phyloP scores from a whole-genome alignment of 106 monocot species.

The Dendrobium chrysotoxum region DNA sequence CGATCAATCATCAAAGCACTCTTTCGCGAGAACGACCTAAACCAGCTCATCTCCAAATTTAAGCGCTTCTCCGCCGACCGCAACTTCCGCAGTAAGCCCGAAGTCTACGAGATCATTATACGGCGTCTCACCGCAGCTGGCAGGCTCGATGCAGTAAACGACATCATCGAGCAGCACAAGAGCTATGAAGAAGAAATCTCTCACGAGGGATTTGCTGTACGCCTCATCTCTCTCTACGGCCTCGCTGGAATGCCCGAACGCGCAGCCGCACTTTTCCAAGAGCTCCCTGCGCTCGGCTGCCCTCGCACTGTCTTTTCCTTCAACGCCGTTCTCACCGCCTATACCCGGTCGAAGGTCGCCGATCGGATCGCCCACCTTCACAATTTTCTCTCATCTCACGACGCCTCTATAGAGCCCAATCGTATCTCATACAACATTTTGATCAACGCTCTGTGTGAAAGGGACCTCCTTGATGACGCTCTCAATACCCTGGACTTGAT shows the following conservation, averaged over 20 bases:
- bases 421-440: slow-evolving; percentile 31
- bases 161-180: slow-evolving; percentile 26
- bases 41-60: slow-evolving; percentile 24
- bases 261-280: slow-evolving; percentile 35
- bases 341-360: slow-evolving; percentile 2
- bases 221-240: slow-evolving; percentile 54
- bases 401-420: slow-evolving; percentile 22
- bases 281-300: slow-evolving; percentile 22
- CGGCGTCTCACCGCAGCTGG: slow-evolving; percentile 39
- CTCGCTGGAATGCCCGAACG: slow-evolving; percentile 23
- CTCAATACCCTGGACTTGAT: slow-evolving; percentile 26
- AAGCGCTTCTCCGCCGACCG: slow-evolving; percentile 9
- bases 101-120: slow-evolving; percentile 27
- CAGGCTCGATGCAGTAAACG: slow-evolving; percentile 25
- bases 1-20: slow-evolving; percentile 12
- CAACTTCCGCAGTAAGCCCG: slow-evolving; percentile 16
- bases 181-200: slow-evolving; percentile 13
- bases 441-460: slow-evolving; percentile 20
- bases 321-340: slow-evolving; percentile 41
- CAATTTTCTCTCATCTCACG: slow-evolving; percentile 12
- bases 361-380: slow-evolving; percentile 7
- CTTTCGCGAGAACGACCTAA: slow-evolving; percentile 13
- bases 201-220: slow-evolving; percentile 43
- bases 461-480: slow-evolving; percentile 40
- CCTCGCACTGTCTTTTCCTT: slow-evolving; percentile 28